Percentiles rank a stretch among this genome's conserved stretches.
Conservation (phyloP, 768 basidiomycete genomes). For the Lentinula detonsa region DNA sequence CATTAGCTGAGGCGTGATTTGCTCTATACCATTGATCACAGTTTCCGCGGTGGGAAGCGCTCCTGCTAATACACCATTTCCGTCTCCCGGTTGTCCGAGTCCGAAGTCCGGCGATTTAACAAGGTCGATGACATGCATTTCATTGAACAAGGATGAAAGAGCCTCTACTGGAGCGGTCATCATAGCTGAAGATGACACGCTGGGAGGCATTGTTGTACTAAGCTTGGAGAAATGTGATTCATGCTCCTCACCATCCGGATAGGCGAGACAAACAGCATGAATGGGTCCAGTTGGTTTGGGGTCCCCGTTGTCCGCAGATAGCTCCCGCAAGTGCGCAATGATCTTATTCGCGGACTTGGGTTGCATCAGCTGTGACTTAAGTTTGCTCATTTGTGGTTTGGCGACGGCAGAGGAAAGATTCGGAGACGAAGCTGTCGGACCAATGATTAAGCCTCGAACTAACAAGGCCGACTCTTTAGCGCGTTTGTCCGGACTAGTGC, state of each 20-base stretch:
- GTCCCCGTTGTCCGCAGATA: constrained; percentile 32
- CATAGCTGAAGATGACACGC: constrained; percentile 22
- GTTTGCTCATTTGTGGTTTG: constrained; percentile 49
- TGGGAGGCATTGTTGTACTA: constrained; percentile 11
- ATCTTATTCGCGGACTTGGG: constrained; percentile 66
- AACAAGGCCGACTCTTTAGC: constrained; percentile 60
- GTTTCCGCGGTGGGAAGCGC: constrained; percentile 73
- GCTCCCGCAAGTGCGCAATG: constrained; percentile 59
- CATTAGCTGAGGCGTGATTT: constrained; percentile 75
- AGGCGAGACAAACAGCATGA: constrained; percentile 70
- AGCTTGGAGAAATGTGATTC: constrained; percentile 53
- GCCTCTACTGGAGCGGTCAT: constrained; percentile 46
- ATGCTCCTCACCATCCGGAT: constrained; percentile 57
- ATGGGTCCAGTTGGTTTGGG: constrained; percentile 41
- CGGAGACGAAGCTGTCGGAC: constrained; percentile 31
- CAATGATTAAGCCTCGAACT: constrained; percentile 66
- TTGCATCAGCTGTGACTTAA: constrained; percentile 62
- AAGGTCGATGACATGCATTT: constrained; percentile 58
- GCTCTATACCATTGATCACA: constrained; percentile 58
- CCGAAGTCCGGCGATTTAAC: constrained; percentile 60
- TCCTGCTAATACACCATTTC: constrained; percentile 62
- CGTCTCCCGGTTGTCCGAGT: constrained; percentile 67
- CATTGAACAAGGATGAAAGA: constrained; percentile 44
- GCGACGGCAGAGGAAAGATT: constrained; percentile 35
- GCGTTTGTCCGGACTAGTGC: constrained; percentile 45